Evolutionary conservation across 2,329 filamentous ascomycete genomes (phyloP).

Genomic region (Pseudocercospora cruenta): DNA sequence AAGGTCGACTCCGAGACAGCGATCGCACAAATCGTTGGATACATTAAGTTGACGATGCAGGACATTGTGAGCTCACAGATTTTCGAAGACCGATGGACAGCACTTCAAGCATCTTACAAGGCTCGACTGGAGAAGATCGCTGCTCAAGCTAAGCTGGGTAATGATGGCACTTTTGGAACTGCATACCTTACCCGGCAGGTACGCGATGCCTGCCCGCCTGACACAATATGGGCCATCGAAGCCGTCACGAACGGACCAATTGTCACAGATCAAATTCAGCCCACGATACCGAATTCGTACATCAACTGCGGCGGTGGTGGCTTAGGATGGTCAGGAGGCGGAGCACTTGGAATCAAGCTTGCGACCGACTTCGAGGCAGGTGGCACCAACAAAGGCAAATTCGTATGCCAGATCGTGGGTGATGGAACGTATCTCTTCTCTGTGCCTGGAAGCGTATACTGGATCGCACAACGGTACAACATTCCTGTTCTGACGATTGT

Average conservation of each 20-base stretch:
- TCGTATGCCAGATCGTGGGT: conserved; percentile 67
- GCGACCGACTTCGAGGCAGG: conserved; percentile 60
- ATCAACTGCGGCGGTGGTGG: conserved; percentile 82
- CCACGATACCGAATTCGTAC: conserved; percentile 70
- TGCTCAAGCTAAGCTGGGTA: conserved; percentile 59
- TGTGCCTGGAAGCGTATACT: conserved; percentile 68
- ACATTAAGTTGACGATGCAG: conserved; percentile 57
- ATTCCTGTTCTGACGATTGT: conserved; percentile 70
- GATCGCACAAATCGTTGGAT: conserved; percentile 68
- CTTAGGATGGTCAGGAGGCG: conserved; percentile 79
- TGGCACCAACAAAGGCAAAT: conserved; percentile 57
- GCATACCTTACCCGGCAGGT: conserved; percentile 61
- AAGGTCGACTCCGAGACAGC: conserved; percentile 58
- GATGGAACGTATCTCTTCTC: conserved; percentile 70
- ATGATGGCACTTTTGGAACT: conserved; percentile 65
- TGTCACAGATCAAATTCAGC: conserved; percentile 72
- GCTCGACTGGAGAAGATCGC: conserved; percentile 64
- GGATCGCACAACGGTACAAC: conserved; percentile 68
- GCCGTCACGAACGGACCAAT: conserved; percentile 72
- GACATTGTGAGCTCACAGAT: conserved; percentile 40
- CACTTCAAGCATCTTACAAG: conserved; percentile 61
- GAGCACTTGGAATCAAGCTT: conserved; percentile 74
- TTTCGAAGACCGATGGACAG: conserved; percentile 52
- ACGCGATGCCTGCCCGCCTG: conserved; percentile 60
- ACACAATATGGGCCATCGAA: conserved; percentile 77